phyloP scores from a whole-genome alignment of 2,329 filamentous ascomycete genomes.

The Cordyceps tenuipes region DNA sequence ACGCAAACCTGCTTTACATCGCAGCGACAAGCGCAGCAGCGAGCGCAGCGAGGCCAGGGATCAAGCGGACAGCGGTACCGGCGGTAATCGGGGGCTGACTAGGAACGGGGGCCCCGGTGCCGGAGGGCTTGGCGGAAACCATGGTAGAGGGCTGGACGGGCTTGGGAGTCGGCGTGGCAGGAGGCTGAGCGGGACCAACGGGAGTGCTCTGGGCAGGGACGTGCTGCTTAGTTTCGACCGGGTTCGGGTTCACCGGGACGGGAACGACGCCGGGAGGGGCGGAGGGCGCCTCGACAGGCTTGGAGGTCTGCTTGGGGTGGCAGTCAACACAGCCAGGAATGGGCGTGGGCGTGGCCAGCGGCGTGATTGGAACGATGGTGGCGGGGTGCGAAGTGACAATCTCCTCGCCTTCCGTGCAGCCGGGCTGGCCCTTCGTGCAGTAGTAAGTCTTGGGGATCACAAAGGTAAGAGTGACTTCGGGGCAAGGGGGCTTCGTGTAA shows the following conservation, averaged over 20 bases:
- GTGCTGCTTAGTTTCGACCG: not conserved
- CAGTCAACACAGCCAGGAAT: constrained; percentile 21
- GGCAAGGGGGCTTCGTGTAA: constrained; percentile 12
- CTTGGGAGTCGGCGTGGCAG: constrained; percentile 6
- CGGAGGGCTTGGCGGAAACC: constrained; percentile 9
- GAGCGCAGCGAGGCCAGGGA: constrained; percentile 15
- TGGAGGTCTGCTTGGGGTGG: constrained; percentile 15
- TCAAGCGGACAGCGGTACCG: constrained; percentile 14
- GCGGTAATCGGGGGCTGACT: constrained; percentile 14
- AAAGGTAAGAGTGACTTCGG: constrained; percentile 21
- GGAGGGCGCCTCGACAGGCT: not conserved
- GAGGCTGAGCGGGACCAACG: not conserved
- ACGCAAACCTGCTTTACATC: constrained; percentile 14
- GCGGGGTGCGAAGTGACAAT: constrained; percentile 17
- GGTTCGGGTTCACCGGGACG: not conserved
- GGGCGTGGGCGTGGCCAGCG: constrained; percentile 18
- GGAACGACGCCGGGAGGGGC: constrained; percentile 1
- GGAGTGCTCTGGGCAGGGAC: not conserved
- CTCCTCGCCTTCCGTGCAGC: constrained; percentile 21
- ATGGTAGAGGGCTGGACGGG: constrained; percentile 13
- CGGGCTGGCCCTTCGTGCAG: constrained; percentile 19
- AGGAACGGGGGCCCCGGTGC: constrained; percentile 10
- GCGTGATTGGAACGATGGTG: constrained; percentile 20
- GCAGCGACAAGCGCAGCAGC: constrained; percentile 15
- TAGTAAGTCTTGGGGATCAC: constrained; percentile 23